phyloP scores from a whole-genome alignment of 2,329 filamentous ascomycete species.

The Thielaviopsis musarum region DNA sequence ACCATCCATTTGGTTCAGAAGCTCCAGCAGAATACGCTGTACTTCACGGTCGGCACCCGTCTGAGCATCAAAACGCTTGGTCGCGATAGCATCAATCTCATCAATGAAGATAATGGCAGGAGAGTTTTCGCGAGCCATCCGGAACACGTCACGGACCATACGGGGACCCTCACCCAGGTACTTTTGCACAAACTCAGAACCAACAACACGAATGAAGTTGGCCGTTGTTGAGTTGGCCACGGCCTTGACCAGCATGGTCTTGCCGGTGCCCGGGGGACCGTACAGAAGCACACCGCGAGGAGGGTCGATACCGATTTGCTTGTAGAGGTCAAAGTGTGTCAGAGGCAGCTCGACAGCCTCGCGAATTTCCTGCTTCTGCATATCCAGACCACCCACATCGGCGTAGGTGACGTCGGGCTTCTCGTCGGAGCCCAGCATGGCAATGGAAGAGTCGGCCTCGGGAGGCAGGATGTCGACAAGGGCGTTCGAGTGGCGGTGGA shows the following conservation, averaged over 20 bases:
- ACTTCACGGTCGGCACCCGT: slow-evolving; percentile 96
- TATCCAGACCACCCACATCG: slow-evolving; percentile 92
- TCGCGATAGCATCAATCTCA: slow-evolving; percentile 96
- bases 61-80: slow-evolving; percentile 97
- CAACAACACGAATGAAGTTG: slow-evolving; percentile 95
- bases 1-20: slow-evolving; percentile 99
- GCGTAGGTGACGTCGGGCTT: slow-evolving; percentile 98
- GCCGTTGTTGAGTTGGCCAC: slow-evolving; percentile 97
- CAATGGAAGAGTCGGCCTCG: slow-evolving; percentile 95
- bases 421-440: slow-evolving; percentile 91
- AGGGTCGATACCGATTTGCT: slow-evolving; percentile 97
- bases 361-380: slow-evolving; percentile 99
- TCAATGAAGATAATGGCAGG: slow-evolving; percentile 99
- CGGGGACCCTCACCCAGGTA: slow-evolving; percentile 94
- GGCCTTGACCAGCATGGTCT: slow-evolving; percentile 96
- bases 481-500: slow-evolving; percentile 96
- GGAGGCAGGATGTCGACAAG: slow-evolving; percentile 97
- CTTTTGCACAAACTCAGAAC: slow-evolving; percentile 97
- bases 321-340: slow-evolving; percentile 96
- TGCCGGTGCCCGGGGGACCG: slow-evolving; percentile 86
- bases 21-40: slow-evolving; percentile 90
- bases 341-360: slow-evolving; percentile 94
- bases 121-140: slow-evolving; percentile 96
- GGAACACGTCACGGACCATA: slow-evolving; percentile 98
- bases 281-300: slow-evolving; percentile 92